Percentiles rank a stretch among this genome's conserved stretches.
Evolutionary conservation across 257 asterid species (phyloP).

Genomic region (Ehretia macrophylla): DNA sequence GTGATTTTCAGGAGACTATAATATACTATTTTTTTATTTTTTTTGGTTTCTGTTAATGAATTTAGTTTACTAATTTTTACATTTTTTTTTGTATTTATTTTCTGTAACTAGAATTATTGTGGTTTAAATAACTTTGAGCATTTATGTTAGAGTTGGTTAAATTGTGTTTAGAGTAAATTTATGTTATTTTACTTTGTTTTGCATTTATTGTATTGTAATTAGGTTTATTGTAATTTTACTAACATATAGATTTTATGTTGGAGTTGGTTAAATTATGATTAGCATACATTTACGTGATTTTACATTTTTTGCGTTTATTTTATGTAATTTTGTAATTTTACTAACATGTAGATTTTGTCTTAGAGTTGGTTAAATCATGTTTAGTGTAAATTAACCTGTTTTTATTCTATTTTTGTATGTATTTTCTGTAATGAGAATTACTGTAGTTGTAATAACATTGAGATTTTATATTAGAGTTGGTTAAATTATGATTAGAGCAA

Average conservation of each 20-base stretch:
- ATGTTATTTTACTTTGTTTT: no score
- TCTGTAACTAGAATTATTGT: background rate
- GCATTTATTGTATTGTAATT: background rate
- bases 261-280: background rate
- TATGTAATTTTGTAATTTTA: no score
- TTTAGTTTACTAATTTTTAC: no score
- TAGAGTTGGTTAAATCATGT: no score
- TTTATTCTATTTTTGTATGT: background rate
- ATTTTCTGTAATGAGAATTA: background rate
- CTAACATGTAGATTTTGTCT: no score
- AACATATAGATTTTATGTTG: background rate
- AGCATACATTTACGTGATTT: background rate
- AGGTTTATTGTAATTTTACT: no score
- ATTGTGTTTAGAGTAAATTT: background rate
- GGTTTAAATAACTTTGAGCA: no score
- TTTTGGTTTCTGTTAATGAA: background rate
- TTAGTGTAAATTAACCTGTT: no score
- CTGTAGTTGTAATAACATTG: no score
- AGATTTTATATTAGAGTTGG: background rate
- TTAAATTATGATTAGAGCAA: background rate
- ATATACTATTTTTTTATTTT: background rate
- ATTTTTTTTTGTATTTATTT: no score
- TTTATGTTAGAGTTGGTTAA: background rate
- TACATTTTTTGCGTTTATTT: no score
- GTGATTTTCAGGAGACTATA: constrained; percentile 19